Conservation (phyloP, 306 rosid genomes). For the Mimosa bimucronata region DNA sequence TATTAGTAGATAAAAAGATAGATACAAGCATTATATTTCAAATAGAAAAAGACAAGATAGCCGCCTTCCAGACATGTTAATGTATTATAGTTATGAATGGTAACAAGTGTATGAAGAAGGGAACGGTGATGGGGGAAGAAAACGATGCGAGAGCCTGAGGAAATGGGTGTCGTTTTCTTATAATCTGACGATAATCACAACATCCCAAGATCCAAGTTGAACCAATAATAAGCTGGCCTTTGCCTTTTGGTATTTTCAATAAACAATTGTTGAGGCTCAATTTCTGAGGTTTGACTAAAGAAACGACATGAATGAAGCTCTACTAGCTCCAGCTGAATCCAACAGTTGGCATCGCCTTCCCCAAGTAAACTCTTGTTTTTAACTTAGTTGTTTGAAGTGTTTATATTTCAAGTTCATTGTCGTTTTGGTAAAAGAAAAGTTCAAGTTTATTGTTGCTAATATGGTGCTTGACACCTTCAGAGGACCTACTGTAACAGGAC, state of each 20-base stretch:
- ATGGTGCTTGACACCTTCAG: neutral
- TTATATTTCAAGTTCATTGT: too few relatives aligned
- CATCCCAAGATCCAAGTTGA: neutral
- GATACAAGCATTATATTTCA: too few relatives aligned
- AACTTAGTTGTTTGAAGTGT: too few relatives aligned
- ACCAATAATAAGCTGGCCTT: neutral
- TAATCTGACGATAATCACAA: constrained; percentile 14
- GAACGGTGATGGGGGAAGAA: constrained; percentile 7
- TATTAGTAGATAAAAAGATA: too few relatives aligned
- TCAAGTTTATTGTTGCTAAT: neutral
- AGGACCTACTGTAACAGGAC: too few relatives aligned
- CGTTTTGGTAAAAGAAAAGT: too few relatives aligned
- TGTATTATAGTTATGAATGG: neutral
- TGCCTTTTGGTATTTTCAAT: neutral
- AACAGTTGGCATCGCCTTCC: neutral
- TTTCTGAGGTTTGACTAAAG: constrained; percentile 6
- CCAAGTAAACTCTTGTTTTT: neutral
- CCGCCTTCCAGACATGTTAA: neutral
- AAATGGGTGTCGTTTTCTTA: constrained; percentile 23
- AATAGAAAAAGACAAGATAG: neutral
- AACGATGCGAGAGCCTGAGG: constrained; percentile 18
- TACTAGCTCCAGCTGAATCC: neutral
- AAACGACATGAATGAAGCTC: neutral
- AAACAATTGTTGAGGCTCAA: neutral
- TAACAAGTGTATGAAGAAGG: constrained; percentile 10